Evolutionary conservation across 73 alveolate genomes (phyloP), one percentile per base, ranked within the genome.

Genomic region (Uronychia setigera): DNA sequence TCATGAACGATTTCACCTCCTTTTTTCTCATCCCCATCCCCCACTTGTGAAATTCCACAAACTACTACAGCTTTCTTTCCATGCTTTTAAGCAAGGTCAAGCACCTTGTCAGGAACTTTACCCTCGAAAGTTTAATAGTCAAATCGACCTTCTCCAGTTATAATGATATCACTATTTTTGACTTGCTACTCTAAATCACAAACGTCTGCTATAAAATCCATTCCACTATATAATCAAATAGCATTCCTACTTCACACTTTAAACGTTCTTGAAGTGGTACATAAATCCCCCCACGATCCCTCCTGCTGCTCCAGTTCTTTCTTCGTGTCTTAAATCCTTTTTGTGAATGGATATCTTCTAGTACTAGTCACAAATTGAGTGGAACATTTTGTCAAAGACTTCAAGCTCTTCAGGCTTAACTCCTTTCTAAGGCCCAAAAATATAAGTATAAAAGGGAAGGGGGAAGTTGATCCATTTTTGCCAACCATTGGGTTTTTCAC

Each of bases 231-330:
- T n/a, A n/a, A n/a, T 5, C 19, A 5, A 46, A 11, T 19, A 46
- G 67, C 67, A 46, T 11, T n/a, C 67, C 19, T 46, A 46, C 67
- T 46, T 46, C n/a, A 46, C 19, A 19, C 67, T 46, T 46, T 46
- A 5, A 46, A 5, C 5, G 67, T 46, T 46, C 19, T 46, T 46
- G 67, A 46, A 46, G 19, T 46, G 67, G 19, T 46, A 46, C 67
- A 46, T 46, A 19, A 46, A 46, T 11, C 67, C 67, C 67, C 67
- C 67, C 67, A 46, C 67, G 67, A 46, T 46, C n/a, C 67, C 67
- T 46, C 67, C 67, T 11, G 67, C 67, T 11, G 67, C 67, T 46
- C 67, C 67, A 11, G 67, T 46, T 46, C 67, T 46, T 19, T 46
- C 67, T 19, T 46, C n/a, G 67, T 46, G 67, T 46, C 67, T 46